A percentile compares a stretch with the other conserved stretches of the same genome.
Conservation (phyloP, 192 early-diverging fungal genomes). For the Backusella macrospora region DNA sequence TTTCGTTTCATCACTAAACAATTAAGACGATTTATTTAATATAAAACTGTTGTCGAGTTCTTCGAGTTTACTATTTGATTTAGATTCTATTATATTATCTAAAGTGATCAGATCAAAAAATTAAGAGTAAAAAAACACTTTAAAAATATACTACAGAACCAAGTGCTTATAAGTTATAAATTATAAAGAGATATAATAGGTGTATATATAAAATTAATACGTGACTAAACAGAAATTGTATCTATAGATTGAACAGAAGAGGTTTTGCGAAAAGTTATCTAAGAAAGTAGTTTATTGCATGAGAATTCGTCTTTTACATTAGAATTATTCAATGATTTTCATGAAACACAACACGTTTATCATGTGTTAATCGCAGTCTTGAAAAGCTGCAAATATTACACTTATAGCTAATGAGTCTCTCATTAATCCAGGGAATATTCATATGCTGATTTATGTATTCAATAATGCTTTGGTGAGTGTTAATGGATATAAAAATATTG, state of each 20-base stretch:
- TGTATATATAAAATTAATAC: neutral
- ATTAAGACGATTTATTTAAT: too few species aligned
- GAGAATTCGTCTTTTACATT: constrained; percentile 69
- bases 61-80: too few species aligned
- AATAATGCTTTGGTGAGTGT: neutral
- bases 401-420: constrained; percentile 75
- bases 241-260: constrained; percentile 61
- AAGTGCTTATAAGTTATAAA: too few species aligned
- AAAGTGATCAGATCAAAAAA: too few species aligned
- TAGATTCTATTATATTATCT: too few species aligned
- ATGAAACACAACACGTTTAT: constrained; percentile 64
- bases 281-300: constrained; percentile 52
- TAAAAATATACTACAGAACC: too few species aligned
- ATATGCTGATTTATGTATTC: constrained; percentile 74
- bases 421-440: too few species aligned
- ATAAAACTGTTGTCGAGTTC: too few species aligned
- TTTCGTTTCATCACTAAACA: too few species aligned
- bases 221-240: too few species aligned
- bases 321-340: constrained; percentile 47
- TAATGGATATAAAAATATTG: too few species aligned
- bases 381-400: constrained; percentile 69
- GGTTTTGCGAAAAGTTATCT: constrained; percentile 65
- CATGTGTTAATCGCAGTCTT: constrained; percentile 64
- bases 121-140: too few species aligned
- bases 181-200: neutral